Conservation (phyloP, 768 basidiomycete genomes). For the Tulasnella sp. region DNA sequence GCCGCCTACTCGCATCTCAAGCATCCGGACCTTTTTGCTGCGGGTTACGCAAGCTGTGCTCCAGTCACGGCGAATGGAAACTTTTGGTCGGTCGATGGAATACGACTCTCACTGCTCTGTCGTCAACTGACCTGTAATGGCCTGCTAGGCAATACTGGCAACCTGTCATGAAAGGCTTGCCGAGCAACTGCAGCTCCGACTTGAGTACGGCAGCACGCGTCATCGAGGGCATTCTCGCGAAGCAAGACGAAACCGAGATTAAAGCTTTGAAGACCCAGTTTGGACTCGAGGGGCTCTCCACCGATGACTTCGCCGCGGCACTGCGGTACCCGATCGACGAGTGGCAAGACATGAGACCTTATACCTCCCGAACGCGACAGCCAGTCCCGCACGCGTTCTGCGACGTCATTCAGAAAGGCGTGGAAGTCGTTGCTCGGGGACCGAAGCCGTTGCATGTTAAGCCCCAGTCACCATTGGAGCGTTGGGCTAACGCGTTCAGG, state of each 20-base stretch:
- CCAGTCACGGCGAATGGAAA: conserved; percentile 8
- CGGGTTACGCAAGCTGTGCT: conserved; percentile 5
- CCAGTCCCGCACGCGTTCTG: neutral
- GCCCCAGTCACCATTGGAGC: neutral
- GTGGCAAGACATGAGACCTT: neutral
- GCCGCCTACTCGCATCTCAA: neutral
- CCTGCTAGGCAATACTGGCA: conserved; percentile 7
- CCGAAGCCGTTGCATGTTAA: neutral
- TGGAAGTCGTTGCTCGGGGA: neutral
- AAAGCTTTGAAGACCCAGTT: neutral
- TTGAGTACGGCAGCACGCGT: neutral
- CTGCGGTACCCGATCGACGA: neutral
- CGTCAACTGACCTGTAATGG: neutral
- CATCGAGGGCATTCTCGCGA: neutral
- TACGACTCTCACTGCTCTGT: neutral
- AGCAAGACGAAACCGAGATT: neutral
- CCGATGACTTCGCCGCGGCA: neutral
- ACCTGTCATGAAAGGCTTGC: conserved; percentile 10
- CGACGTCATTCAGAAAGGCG: neutral
- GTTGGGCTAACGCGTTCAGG: neutral
- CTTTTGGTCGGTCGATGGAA: neutral
- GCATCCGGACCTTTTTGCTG: conserved; percentile 9
- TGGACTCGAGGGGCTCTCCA: neutral
- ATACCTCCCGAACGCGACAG: too few relatives aligned
- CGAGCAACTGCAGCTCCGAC: conserved; percentile 13